Evolutionary conservation across 202 grass and related monocot species (phyloP).

Genomic region (Schoenoplectus tabernaemontani): DNA sequence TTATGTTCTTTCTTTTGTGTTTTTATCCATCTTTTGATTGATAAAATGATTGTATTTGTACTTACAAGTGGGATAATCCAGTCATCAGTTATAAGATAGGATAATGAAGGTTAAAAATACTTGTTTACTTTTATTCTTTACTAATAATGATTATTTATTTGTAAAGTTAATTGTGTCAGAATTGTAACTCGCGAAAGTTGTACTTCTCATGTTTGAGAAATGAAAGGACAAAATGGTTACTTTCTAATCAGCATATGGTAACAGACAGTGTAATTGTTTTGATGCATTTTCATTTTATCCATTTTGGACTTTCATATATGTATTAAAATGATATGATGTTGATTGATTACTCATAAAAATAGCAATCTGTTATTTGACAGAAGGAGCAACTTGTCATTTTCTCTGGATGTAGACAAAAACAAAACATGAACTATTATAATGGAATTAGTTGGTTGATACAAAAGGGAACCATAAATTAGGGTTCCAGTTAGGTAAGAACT

Average conservation of each 20-base stretch:
- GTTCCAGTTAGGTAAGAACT: background rate
- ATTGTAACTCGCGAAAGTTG: background rate
- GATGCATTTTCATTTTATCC: background rate
- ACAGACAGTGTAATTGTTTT: background rate
- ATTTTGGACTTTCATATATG: background rate
- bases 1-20: background rate
- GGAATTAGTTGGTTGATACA: background rate
- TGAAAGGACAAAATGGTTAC: background rate
- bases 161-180: background rate
- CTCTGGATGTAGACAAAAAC: background rate
- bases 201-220: background rate
- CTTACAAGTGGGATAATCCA: background rate
- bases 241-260: background rate
- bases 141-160: background rate
- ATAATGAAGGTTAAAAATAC: background rate
- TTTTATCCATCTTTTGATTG: background rate
- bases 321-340: background rate
- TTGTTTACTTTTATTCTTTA: background rate
- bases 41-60: slow-evolving; percentile 1
- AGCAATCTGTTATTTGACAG: background rate
- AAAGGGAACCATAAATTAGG: background rate
- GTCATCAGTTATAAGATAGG: background rate
- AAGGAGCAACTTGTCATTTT: background rate
- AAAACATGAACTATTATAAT: background rate
- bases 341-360: background rate